phyloP scores from a whole-genome alignment of 805 yeast genomes.

The Yamadazyma insecticola region DNA sequence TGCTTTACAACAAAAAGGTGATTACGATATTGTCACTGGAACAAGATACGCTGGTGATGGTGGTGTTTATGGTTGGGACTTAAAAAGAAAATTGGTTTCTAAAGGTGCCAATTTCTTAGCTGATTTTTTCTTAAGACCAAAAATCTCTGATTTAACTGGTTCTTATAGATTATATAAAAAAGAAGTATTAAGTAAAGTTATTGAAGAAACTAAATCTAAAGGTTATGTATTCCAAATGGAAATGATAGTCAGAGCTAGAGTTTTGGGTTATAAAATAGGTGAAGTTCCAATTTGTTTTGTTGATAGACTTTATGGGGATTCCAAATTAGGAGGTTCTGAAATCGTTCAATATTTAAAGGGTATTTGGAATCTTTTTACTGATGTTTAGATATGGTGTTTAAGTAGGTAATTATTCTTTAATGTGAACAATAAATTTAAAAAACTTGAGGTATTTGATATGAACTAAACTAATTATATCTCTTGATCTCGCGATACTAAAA shows the following conservation, averaged over 20 bases:
- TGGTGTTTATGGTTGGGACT: slow-evolving; percentile 82
- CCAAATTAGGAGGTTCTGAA: slow-evolving; percentile 77
- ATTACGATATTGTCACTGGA: slow-evolving; percentile 52
- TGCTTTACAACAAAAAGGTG: slow-evolving; percentile 48
- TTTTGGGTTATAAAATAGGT: slow-evolving; percentile 67
- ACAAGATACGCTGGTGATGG: slow-evolving; percentile 79
- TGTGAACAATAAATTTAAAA: no score
- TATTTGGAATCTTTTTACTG: slow-evolving; percentile 63
- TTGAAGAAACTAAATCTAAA: slow-evolving; percentile 63
- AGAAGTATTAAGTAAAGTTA: slow-evolving; percentile 60
- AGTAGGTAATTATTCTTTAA: no score
- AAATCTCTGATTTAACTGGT: slow-evolving; percentile 72
- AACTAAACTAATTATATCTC: no score
- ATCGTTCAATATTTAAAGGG: slow-evolving; percentile 75
- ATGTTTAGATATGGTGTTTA: slow-evolving; percentile 43
- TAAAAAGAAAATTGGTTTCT: slow-evolving; percentile 70
- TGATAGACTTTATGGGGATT: slow-evolving; percentile 74
- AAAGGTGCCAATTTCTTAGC: slow-evolving; percentile 81
- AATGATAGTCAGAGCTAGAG: slow-evolving; percentile 79
- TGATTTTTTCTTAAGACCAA: slow-evolving; percentile 63
- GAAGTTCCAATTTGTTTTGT: slow-evolving; percentile 79
- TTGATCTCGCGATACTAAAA: no score
- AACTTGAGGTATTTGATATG: no score
- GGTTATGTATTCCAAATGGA: slow-evolving; percentile 88
- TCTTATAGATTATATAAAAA: slow-evolving; percentile 73